A percentile compares a stretch with the other conserved stretches of the same genome.
These are phyloP conservation scores for Lenzites betulinus DNA, from an alignment of 768 basidiomycete genomes.

Conservation along the genomic window DNA sequence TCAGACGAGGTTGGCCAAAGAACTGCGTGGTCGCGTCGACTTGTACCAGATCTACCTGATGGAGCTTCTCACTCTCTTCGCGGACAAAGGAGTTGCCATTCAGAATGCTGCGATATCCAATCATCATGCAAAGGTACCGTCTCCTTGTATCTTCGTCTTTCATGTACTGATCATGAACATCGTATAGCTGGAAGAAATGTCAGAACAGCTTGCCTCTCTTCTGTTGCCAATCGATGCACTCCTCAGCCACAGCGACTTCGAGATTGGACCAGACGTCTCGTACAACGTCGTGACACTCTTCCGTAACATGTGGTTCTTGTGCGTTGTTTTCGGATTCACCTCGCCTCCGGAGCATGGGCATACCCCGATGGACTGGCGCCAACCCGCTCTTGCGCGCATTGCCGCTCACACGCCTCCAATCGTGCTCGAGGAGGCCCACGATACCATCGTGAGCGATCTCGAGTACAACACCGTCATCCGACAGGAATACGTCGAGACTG, in stretches of 20 bases:
- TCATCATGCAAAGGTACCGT: slow-evolving; percentile 61
- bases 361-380: slow-evolving; percentile 76
- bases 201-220: slow-evolving; percentile 84
- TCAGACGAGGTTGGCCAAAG: slow-evolving; percentile 86
- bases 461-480: slow-evolving; percentile 92
- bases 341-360: slow-evolving; percentile 49
- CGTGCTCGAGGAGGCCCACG: slow-evolving; percentile 79
- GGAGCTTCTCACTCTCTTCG: slow-evolving; percentile 85
- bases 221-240: slow-evolving; percentile 90
- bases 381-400: slow-evolving; percentile 74
- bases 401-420: slow-evolving; percentile 85
- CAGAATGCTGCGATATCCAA: slow-evolving; percentile 76
- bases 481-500: slow-evolving; percentile 79
- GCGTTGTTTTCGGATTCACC: slow-evolving; percentile 84
- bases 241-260: slow-evolving; percentile 69
- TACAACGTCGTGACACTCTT: slow-evolving; percentile 73
- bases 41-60: slow-evolving; percentile 77
- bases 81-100: slow-evolving; percentile 88
- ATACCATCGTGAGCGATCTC: slow-evolving; percentile 82
- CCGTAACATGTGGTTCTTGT: slow-evolving; percentile 94
- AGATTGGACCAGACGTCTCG: slow-evolving; percentile 55
- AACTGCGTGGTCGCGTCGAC: slow-evolving; percentile 71
- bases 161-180: background rate
- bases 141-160: background rate
- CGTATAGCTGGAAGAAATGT: slow-evolving; percentile 74